phyloP scores from a whole-genome alignment of 257 asterid genomes.

The Ilex asprella region DNA sequence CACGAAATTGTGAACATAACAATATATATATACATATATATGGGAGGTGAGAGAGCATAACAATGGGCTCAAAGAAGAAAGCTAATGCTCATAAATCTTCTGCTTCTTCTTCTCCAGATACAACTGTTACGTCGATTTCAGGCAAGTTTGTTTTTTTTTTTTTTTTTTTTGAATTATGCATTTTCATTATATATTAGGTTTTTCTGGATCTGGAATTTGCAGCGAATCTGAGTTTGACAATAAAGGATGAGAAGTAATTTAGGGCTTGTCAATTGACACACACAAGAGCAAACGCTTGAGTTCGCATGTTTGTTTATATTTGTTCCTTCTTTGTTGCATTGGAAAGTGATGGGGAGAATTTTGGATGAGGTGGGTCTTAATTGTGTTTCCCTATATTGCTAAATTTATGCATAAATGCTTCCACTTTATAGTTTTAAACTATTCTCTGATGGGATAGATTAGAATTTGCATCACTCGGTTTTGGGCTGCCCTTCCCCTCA shows the following conservation, averaged over 20 bases:
- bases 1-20: too few species aligned
- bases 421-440: too few species aligned
- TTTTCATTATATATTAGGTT: background rate
- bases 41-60: constrained; percentile 16
- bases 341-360: too few species aligned
- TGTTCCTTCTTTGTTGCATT: too few species aligned
- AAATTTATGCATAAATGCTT: too few species aligned
- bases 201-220: background rate
- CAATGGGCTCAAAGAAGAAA: constrained; percentile 23
- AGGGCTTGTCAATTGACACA: background rate
- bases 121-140: constrained; percentile 35
- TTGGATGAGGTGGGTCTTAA: too few species aligned
- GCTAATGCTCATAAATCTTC: constrained; percentile 8
- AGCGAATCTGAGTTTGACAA: background rate
- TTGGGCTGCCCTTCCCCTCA: too few species aligned
- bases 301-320: too few species aligned
- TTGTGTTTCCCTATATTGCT: too few species aligned
- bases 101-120: constrained; percentile 9
- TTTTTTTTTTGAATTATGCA: constrained; percentile 1
- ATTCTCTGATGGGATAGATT: too few species aligned
- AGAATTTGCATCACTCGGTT: too few species aligned
- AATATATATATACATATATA: background rate
- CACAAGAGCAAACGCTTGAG: too few species aligned
- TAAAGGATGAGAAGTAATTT: background rate
- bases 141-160: constrained; percentile 23